These are phyloP conservation scores for Monosporascus cannonballus DNA, from an alignment of 2,329 filamentous ascomycete genomes.

Conservation along the genomic window DNA sequence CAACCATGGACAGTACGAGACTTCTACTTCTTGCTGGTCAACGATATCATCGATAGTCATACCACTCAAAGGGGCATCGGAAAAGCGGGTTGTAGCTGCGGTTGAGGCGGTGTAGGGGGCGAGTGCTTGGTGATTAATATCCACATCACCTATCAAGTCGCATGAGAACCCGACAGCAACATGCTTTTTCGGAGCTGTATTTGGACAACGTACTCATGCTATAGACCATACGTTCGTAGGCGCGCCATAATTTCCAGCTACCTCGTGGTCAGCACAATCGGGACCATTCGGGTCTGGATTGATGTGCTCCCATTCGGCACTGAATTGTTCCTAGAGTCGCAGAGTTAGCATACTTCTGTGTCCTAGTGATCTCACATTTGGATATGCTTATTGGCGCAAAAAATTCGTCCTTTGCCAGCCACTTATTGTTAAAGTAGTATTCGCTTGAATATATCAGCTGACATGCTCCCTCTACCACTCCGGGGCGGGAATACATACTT, in stretches of 20 bases:
- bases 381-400: background rate
- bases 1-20: conserved; percentile 18
- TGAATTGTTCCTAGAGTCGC: conserved; percentile 13
- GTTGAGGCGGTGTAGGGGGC: conserved; percentile 11
- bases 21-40: background rate
- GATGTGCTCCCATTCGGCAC: conserved; percentile 14
- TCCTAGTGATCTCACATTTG: background rate
- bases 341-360: background rate
- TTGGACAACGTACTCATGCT: conserved; percentile 9
- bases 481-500: background rate
- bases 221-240: conserved; percentile 18
- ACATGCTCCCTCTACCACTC: background rate
- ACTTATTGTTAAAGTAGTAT: background rate
- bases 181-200: background rate
- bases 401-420: background rate
- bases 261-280: conserved; percentile 6
- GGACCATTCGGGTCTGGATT: background rate
- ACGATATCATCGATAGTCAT: background rate
- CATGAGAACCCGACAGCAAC: background rate
- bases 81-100: conserved; percentile 11
- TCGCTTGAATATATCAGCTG: background rate
- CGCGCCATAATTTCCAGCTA: conserved; percentile 13
- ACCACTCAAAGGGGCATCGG: background rate
- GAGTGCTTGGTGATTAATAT: conserved; percentile 14
- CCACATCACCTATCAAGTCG: conserved; percentile 17